Evolutionary conservation across 305 asterid species (phyloP), one percentile per base, ranked within the genome.

Genomic region (Caryopteris hybrid): DNA sequence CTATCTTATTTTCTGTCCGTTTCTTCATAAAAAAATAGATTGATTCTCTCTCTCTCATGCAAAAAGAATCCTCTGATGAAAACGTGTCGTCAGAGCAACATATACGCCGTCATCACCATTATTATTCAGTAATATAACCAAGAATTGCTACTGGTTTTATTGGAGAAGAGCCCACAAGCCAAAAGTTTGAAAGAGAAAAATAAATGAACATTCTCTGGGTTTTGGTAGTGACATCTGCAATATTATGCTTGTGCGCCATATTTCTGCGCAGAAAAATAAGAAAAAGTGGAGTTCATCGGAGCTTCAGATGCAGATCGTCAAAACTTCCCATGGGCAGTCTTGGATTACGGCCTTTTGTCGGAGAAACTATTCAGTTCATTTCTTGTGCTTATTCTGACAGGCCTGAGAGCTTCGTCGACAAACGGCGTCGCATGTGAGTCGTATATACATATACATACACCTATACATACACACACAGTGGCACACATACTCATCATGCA

Each of bases 311-410:
- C n/a, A n/a, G n/a, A 55, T 64, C 73, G 23, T 43, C 73, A 43
- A 4, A 57, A 12, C 71, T 87, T 60, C 98, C 98, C 27, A 16
- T 71, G 46, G 97, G 98, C 17, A 81, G 83, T 21, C 78, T 92
- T 16, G 98, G 98, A 68, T n/a, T 82, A 1, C 81, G 84, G 85
- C 98, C 98, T 56, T 84, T 86, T 11, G 68, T 92, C 22, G 98
- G 98, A 58, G 98, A 92, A 80, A 86, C 98, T 33, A 48, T 92
- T 21, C 88, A 90, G 13, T 92, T 90, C 87, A 86, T 92, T 29
- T 80, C 97, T 43, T 86, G 73, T 64, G 96, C 96, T 56, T 88
- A 83, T 42, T 85, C 98, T 0, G 90, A 90, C 79, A 68, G 46
- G 21, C 98, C 98, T 0, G 93, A 92, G 22, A 53, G 66, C 74